Conservation (phyloP, 495 filamentous ascomycete species). For the Ascobolus immersus region DNA sequence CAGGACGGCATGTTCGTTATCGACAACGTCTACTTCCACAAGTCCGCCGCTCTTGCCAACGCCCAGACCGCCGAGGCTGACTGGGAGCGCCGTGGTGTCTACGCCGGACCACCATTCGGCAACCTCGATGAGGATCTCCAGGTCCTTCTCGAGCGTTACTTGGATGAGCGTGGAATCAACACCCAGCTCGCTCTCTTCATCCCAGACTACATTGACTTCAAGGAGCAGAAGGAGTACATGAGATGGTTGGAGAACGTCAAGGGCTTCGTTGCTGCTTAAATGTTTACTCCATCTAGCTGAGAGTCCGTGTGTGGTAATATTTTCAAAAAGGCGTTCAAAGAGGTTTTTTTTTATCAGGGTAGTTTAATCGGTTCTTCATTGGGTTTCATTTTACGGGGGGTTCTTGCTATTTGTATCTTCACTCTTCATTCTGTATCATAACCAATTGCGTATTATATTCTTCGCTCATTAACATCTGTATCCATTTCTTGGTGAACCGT, state of each 20-base stretch:
- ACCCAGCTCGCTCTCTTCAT: slow-evolving; percentile 68
- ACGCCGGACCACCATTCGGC: slow-evolving; percentile 77
- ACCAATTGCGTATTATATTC: too few relatives aligned
- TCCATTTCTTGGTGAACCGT: too few relatives aligned
- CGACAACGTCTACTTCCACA: slow-evolving; percentile 75
- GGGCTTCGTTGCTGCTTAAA: slow-evolving; percentile 44
- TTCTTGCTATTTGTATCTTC: too few relatives aligned
- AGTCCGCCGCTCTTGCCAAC: slow-evolving; percentile 41
- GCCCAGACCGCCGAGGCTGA: slow-evolving; percentile 39
- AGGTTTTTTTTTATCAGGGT: too few relatives aligned
- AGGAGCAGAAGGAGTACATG: slow-evolving; percentile 97
- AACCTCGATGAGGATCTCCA: slow-evolving; percentile 92
- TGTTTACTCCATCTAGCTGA: too few relatives aligned
- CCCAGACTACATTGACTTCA: slow-evolving; percentile 89
- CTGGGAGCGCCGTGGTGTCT: slow-evolving; percentile 45
- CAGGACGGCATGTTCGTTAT: slow-evolving; percentile 73
- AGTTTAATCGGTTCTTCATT: too few relatives aligned
- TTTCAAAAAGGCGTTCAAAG: too few relatives aligned
- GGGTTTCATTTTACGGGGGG: too few relatives aligned
- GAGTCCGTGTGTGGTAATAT: too few relatives aligned
- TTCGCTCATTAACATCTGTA: too few relatives aligned
- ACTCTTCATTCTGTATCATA: too few relatives aligned
- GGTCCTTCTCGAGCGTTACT: slow-evolving; percentile 67
- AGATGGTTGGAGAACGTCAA: slow-evolving; percentile 71
- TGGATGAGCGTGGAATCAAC: slow-evolving; percentile 84